Conservation (phyloP, 78 protist species). For the Cavenderia fasciculata region DNA sequence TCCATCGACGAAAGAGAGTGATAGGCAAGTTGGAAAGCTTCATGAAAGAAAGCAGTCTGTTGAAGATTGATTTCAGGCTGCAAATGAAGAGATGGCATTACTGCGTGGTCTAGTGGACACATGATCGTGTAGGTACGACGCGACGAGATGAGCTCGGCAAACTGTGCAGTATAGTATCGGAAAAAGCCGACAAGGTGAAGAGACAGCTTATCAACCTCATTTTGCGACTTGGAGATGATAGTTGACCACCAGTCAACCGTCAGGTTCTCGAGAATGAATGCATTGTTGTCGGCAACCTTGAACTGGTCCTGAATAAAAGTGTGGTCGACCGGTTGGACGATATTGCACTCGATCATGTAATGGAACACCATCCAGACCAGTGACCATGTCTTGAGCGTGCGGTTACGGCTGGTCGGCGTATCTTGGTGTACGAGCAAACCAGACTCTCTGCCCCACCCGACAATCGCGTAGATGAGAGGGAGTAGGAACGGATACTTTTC, state of each 20-base stretch:
- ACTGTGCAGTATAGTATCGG: background rate
- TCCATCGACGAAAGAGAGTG: background rate
- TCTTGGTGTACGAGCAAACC: background rate
- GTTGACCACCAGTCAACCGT: constrained; percentile 9
- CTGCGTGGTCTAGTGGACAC: background rate
- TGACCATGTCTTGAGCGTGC: constrained; percentile 6
- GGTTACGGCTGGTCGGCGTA: background rate
- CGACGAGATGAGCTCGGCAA: background rate
- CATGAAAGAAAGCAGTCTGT: background rate
- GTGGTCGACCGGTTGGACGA: too few species aligned
- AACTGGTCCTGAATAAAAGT: background rate
- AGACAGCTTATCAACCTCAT: background rate
- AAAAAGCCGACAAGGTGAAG: background rate
- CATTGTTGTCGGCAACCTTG: background rate
- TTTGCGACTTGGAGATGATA: too few species aligned
- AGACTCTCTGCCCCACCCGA: constrained; percentile 9
- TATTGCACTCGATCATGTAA: background rate
- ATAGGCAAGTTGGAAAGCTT: constrained; percentile 13
- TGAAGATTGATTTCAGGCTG: background rate
- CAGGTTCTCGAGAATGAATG: too few species aligned
- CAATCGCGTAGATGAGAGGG: background rate
- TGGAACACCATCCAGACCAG: constrained; percentile 15
- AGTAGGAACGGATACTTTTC: background rate
- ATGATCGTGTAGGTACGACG: background rate
- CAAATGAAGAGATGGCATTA: background rate